A percentile compares a stretch with the other conserved stretches of the same genome.
Evolutionary conservation across 352 stramenopile genomes (phyloP).

Genomic region (Pythium periplocum): DNA sequence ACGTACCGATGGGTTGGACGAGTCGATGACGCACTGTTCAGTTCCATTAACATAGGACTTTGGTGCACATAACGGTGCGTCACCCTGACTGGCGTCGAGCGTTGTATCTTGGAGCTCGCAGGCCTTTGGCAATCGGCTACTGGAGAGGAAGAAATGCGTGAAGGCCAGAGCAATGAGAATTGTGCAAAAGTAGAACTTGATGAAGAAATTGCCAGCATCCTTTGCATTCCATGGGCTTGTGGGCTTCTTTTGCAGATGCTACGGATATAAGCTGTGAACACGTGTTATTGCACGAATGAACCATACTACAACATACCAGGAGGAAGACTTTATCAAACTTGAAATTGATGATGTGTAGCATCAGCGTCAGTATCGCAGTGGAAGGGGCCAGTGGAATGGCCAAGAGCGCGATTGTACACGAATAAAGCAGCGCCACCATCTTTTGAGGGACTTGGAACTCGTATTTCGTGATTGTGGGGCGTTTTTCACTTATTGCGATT

Average conservation of each 20-base stretch:
- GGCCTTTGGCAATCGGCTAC: slow-evolving; percentile 40
- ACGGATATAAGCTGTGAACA: no score
- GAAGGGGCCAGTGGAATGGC: slow-evolving; percentile 65
- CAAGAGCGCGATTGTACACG: slow-evolving; percentile 63
- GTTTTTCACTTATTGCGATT: no score
- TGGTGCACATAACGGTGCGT: slow-evolving; percentile 20
- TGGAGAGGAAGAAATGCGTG: slow-evolving; percentile 57
- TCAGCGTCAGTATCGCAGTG: slow-evolving; percentile 39
- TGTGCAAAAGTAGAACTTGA: slow-evolving; percentile 84
- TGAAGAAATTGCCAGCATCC: slow-evolving; percentile 77
- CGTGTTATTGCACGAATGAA: no score
- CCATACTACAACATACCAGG: slow-evolving; percentile 23
- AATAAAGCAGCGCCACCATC: slow-evolving; percentile 80
- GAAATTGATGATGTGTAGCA: slow-evolving; percentile 68
- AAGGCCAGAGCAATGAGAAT: slow-evolving; percentile 55
- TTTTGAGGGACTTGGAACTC: slow-evolving; percentile 80
- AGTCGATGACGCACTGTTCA: slow-evolving; percentile 29
- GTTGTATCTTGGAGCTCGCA: slow-evolving; percentile 49
- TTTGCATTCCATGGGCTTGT: slow-evolving; percentile 66
- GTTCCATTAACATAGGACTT: slow-evolving; percentile 25
- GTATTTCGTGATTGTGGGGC: slow-evolving; percentile 22
- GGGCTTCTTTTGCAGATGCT: slow-evolving; percentile 73
- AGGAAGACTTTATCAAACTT: slow-evolving; percentile 81
- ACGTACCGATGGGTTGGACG: slow-evolving; percentile 7
- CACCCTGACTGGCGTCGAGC: slow-evolving; percentile 4